Conservation (phyloP, 208 protist genomes). For the Blechomonas ayalai region DNA sequence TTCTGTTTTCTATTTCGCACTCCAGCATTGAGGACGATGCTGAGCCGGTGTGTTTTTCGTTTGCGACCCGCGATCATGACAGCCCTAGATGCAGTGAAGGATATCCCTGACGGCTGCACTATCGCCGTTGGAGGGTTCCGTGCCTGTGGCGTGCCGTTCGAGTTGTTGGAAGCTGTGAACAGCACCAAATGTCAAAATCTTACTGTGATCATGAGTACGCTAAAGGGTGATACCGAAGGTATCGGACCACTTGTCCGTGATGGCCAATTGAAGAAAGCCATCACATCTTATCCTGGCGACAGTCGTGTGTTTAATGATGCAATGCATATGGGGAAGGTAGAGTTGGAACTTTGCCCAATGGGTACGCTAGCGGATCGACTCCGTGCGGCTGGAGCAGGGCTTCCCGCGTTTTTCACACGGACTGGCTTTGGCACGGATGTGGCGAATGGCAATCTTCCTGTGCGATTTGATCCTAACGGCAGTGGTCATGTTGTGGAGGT, state of each 20-base stretch:
- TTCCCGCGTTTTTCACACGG: slow-evolving; percentile 96
- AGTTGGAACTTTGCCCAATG: slow-evolving; percentile 95
- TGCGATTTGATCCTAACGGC: slow-evolving; percentile 88
- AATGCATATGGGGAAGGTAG: slow-evolving; percentile 93
- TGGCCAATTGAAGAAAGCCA: slow-evolving; percentile 82
- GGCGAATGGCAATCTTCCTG: slow-evolving; percentile 86
- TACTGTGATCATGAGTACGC: slow-evolving; percentile 86
- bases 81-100: slow-evolving; percentile 38
- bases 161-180: slow-evolving; percentile 74
- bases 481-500: slow-evolving; percentile 54
- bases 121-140: slow-evolving; percentile 90
- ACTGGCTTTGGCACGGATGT: slow-evolving; percentile 92
- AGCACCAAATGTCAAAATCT: slow-evolving; percentile 48
- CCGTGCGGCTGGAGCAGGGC: slow-evolving; percentile 93
- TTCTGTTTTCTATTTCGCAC: too few relatives aligned
- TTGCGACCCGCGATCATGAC: slow-evolving; percentile 20
- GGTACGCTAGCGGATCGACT: slow-evolving; percentile 94
- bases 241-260: slow-evolving; percentile 81
- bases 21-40: not conserved
- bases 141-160: slow-evolving; percentile 87
- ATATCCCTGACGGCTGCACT: slow-evolving; percentile 22
- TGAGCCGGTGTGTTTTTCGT: not conserved
- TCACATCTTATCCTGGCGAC: slow-evolving; percentile 95
- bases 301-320: slow-evolving; percentile 94
- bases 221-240: slow-evolving; percentile 89